phyloP scores from a whole-genome alignment of 768 basidiomycete species.

The Lentinula sp. region DNA sequence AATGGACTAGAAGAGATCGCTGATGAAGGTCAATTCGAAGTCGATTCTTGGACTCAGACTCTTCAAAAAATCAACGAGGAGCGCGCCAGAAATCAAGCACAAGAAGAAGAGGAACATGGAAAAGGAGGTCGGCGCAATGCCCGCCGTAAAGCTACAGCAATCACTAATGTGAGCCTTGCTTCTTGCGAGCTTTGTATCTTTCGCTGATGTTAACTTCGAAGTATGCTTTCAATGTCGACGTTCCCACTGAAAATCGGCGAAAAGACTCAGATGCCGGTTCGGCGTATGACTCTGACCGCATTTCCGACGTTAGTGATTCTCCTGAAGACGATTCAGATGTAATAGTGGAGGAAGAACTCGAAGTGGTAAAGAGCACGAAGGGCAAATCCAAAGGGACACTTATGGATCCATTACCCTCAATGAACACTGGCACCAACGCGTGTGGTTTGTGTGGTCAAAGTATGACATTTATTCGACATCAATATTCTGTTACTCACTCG shows the following conservation, averaged over 20 bases:
- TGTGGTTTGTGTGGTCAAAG: slow-evolving; percentile 59
- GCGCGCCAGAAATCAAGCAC: slow-evolving; percentile 30
- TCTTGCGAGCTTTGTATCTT: background rate
- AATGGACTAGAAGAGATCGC: slow-evolving; percentile 62
- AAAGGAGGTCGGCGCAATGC: slow-evolving; percentile 73
- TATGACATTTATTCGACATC: background rate
- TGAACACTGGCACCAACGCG: background rate
- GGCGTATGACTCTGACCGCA: slow-evolving; percentile 25
- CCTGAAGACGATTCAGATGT: slow-evolving; percentile 5
- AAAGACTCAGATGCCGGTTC: slow-evolving; percentile 24
- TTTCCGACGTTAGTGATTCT: slow-evolving; percentile 3
- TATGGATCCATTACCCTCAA: background rate
- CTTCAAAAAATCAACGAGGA: slow-evolving; percentile 46
- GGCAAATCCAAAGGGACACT: background rate
- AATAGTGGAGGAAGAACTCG: background rate
- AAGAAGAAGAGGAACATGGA: slow-evolving; percentile 53
- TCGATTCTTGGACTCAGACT: slow-evolving; percentile 80
- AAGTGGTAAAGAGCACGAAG: background rate
- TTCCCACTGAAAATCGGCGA: background rate
- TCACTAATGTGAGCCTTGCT: slow-evolving; percentile 30
- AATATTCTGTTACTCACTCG: background rate
- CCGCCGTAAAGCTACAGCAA: slow-evolving; percentile 57
- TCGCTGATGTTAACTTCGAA: slow-evolving; percentile 11
- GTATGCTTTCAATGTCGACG: slow-evolving; percentile 17
- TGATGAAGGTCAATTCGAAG: slow-evolving; percentile 47